These are phyloP conservation scores for Starmerella khaoyaiensis DNA, from an alignment of 805 yeast species.

Conservation along the genomic window DNA sequence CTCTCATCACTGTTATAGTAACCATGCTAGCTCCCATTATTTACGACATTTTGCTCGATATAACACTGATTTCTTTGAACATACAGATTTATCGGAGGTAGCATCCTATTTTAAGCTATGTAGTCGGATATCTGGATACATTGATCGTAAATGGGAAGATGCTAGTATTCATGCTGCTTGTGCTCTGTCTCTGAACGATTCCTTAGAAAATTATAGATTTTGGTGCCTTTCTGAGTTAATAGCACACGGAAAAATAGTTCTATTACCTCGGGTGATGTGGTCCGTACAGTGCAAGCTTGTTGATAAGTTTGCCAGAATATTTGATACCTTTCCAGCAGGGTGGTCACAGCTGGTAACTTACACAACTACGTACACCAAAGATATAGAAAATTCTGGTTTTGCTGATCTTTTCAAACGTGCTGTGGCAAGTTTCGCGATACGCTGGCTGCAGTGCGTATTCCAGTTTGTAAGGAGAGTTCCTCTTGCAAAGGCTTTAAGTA, in stretches of 20 bases:
- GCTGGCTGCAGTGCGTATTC: neutral
- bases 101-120: conserved; percentile 6
- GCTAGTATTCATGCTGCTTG: conserved; percentile 13
- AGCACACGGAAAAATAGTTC: conserved; percentile 2
- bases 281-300: conserved; percentile 1
- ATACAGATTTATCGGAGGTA: neutral
- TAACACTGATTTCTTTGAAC: no score
- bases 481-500: neutral
- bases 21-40: no score
- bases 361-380: neutral
- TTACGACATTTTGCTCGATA: no score
- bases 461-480: neutral
- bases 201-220: neutral
- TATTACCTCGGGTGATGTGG: conserved; percentile 4
- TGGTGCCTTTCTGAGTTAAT: conserved; percentile 10
- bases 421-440: neutral
- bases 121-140: neutral
- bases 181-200: conserved; percentile 2
- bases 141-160: conserved; percentile 3
- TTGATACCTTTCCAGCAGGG: neutral
- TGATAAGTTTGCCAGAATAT: neutral
- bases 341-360: neutral
- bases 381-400: neutral
- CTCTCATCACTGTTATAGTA: no score
- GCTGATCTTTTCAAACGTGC: neutral